Percentiles rank a stretch among this genome's conserved stretches.
phyloP scores from a whole-genome alignment of 2,329 filamentous ascomycete genomes.

The Fusarium illudens region DNA sequence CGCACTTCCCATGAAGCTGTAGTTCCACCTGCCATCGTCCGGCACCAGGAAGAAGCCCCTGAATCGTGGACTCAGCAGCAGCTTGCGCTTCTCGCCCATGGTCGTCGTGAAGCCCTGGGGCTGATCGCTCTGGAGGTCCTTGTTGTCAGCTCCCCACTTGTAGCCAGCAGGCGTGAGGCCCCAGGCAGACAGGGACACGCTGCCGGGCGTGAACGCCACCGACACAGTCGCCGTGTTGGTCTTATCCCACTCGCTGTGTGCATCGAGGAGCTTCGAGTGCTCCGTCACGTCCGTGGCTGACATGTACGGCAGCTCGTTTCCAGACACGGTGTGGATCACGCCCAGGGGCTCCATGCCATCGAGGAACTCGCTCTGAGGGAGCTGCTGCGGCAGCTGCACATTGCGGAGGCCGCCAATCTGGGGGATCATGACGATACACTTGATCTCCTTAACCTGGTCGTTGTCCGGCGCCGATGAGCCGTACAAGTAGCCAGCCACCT shows the following conservation, averaged over 20 bases:
- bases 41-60: slow-evolving; percentile 96
- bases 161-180: slow-evolving; percentile 90
- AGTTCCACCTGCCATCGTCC: slow-evolving; percentile 92
- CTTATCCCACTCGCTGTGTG: slow-evolving; percentile 72
- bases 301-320: slow-evolving; percentile 97
- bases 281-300: slow-evolving; percentile 93
- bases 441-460: slow-evolving; percentile 95
- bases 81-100: slow-evolving; percentile 95
- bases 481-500: slow-evolving; percentile 96
- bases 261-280: slow-evolving; percentile 88
- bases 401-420: slow-evolving; percentile 94
- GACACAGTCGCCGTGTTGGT: slow-evolving; percentile 94
- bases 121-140: slow-evolving; percentile 89
- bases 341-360: slow-evolving; percentile 88
- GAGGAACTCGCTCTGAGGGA: slow-evolving; percentile 93
- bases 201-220: slow-evolving; percentile 95
- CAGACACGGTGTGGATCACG: slow-evolving; percentile 93
- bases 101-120: slow-evolving; percentile 90
- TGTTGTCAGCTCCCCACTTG: slow-evolving; percentile 97
- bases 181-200: slow-evolving; percentile 94
- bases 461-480: slow-evolving; percentile 93
- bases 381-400: slow-evolving; percentile 86
- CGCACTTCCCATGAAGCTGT: slow-evolving; percentile 93
- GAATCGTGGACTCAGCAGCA: slow-evolving; percentile 92
- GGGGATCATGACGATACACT: slow-evolving; percentile 96